These are phyloP conservation scores for Agrostemma githago DNA, from an alignment of 148 eudicot genomes.

Conservation along the genomic window DNA sequence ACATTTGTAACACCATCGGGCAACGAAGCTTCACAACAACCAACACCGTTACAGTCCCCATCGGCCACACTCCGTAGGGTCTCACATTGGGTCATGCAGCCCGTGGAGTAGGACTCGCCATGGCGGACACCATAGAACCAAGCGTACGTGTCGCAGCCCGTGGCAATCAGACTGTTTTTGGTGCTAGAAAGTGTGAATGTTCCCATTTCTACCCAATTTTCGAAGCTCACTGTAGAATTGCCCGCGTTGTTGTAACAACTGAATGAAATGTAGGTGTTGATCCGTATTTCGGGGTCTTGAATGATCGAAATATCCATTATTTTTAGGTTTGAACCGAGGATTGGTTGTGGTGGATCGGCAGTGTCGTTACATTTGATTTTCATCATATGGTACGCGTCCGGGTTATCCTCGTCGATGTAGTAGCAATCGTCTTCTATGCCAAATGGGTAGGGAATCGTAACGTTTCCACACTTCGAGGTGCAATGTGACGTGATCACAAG, in stretches of 20 bases:
- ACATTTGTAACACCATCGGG: conserved; percentile 12
- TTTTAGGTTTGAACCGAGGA: conserved; percentile 4
- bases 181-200: conserved; percentile 15
- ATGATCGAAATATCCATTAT: neutral
- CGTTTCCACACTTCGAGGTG: conserved; percentile 14
- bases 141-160: conserved; percentile 19
- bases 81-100: conserved; percentile 18
- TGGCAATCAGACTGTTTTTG: conserved; percentile 7
- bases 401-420: neutral
- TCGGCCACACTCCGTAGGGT: neutral
- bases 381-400: neutral
- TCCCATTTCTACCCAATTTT: neutral
- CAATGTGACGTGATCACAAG: conserved; percentile 20
- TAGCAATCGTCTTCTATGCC: conserved; percentile 25
- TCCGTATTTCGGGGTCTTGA: conserved; percentile 12
- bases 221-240: too few species aligned
- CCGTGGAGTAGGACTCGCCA: conserved; percentile 14
- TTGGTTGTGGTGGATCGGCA: neutral
- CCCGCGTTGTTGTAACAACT: neutral
- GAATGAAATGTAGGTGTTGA: neutral
- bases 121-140: conserved; percentile 12
- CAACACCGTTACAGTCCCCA: conserved; percentile 13
- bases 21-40: conserved; percentile 17
- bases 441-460: conserved; percentile 25
- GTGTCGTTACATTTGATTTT: neutral